phyloP scores from a whole-genome alignment of 352 stramenopile species.

The Phytophthora kernoviae region DNA sequence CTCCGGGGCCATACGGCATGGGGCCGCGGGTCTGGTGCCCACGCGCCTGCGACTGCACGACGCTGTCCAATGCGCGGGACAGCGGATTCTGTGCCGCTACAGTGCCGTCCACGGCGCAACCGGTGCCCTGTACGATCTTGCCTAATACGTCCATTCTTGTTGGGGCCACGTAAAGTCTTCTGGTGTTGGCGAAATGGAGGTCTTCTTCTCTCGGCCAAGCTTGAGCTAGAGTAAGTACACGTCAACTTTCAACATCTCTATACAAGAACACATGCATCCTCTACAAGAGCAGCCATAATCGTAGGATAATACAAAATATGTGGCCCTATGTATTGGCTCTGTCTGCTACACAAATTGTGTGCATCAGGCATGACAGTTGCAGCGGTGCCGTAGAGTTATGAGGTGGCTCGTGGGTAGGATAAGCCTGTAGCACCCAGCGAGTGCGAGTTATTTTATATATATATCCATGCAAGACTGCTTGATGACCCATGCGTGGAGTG shows the following conservation, averaged over 20 bases:
- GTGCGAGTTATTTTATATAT: too few species aligned
- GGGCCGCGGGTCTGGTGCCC: slow-evolving; percentile 36
- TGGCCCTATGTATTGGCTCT: too few species aligned
- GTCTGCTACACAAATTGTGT: too few species aligned
- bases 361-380: too few species aligned
- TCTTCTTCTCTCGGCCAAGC: neutral
- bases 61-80: slow-evolving; percentile 75
- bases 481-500: too few species aligned
- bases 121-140: slow-evolving; percentile 84
- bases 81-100: slow-evolving; percentile 86
- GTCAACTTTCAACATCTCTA: neutral
- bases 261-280: too few species aligned
- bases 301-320: too few species aligned
- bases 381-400: too few species aligned
- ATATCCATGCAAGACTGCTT: too few species aligned
- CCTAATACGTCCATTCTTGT: slow-evolving; percentile 75
- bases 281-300: too few species aligned
- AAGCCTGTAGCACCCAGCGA: too few species aligned
- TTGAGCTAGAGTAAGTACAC: neutral
- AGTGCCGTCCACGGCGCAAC: slow-evolving; percentile 82
- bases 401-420: too few species aligned
- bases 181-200: slow-evolving; percentile 5
- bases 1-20: slow-evolving; percentile 37
- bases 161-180: neutral
- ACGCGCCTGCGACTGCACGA: slow-evolving; percentile 68